A percentile compares a stretch with the other conserved stretches of the same genome.
Evolutionary conservation across 129 eudicot genomes (phyloP).

Genomic region (Daucus carota): DNA sequence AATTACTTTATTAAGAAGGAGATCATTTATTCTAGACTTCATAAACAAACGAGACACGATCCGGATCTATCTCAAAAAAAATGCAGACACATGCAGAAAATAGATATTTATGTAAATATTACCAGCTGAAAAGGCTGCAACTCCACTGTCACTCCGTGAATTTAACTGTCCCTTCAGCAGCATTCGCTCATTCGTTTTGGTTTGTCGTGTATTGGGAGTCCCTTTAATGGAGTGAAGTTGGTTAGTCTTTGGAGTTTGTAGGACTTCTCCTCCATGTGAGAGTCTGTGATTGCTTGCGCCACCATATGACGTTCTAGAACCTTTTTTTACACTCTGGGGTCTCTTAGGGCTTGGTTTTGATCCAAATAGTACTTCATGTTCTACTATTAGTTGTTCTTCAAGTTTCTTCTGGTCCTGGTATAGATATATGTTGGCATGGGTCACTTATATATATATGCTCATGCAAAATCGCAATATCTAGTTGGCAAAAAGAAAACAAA

Average conservation of each 20-base stretch:
- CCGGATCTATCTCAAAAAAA: background rate
- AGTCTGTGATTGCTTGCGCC: constrained; percentile 64
- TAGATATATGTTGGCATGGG: background rate
- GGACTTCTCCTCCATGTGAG: constrained; percentile 69
- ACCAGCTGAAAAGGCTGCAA: constrained; percentile 54
- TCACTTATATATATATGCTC: background rate
- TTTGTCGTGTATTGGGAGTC: constrained; percentile 56
- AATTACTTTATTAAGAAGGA: too few relatives aligned
- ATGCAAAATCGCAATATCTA: background rate
- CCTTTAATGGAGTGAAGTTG: constrained; percentile 42
- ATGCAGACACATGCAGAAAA: background rate
- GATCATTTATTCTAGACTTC: background rate
- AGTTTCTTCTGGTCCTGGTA: constrained; percentile 87
- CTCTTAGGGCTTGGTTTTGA: constrained; percentile 94
- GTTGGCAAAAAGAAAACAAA: background rate
- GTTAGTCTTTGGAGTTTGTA: constrained; percentile 58
- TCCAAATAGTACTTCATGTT: constrained; percentile 86
- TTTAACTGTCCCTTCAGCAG: constrained; percentile 20
- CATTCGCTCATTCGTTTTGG: constrained; percentile 41
- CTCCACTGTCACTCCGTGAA: constrained; percentile 37
- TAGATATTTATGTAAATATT: background rate
- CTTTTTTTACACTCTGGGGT: constrained; percentile 56
- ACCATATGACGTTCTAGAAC: constrained; percentile 59
- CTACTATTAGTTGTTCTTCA: constrained; percentile 82
- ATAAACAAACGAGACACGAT: background rate